These are phyloP conservation scores for Groenewaldozyma auringiensis DNA, from an alignment of 1,139 yeast genomes.

Conservation along the genomic window DNA sequence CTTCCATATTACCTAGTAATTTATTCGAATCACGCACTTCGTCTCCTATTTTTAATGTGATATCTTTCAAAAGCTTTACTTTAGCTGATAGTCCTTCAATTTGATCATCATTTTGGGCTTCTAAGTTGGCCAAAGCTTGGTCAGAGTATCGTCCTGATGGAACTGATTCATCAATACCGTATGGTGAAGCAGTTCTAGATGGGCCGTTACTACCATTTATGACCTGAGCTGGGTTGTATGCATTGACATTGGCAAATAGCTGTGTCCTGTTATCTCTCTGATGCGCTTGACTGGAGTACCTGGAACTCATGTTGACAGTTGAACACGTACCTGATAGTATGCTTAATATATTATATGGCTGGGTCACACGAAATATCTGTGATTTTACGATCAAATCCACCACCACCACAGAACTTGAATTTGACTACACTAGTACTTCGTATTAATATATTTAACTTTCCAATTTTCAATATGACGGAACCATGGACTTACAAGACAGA, in stretches of 20 bases:
- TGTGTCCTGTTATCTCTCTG: slow-evolving; percentile 32
- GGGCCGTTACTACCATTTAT: slow-evolving; percentile 17
- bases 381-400: no score
- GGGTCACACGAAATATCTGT: no score
- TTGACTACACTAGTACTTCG: no score
- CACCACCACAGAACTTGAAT: no score
- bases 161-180: slow-evolving; percentile 16
- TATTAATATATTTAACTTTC: neutral
- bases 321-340: no score
- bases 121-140: slow-evolving; percentile 59
- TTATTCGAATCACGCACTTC: slow-evolving; percentile 72
- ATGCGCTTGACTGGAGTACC: slow-evolving; percentile 26
- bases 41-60: slow-evolving; percentile 71
- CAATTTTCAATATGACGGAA: slow-evolving; percentile 5
- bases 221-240: slow-evolving; percentile 25
- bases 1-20: slow-evolving; percentile 49
- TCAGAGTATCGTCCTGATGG: slow-evolving; percentile 38
- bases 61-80: slow-evolving; percentile 59
- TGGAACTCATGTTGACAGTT: slow-evolving; percentile 16
- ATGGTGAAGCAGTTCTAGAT: slow-evolving; percentile 39
- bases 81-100: slow-evolving; percentile 62
- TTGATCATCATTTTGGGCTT: slow-evolving; percentile 78
- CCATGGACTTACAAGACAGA: slow-evolving; percentile 11
- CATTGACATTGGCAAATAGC: slow-evolving; percentile 28
- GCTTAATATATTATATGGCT: no score